phyloP scores from a whole-genome alignment of 768 basidiomycete species.

The Cystofilobasidium ferigula region DNA sequence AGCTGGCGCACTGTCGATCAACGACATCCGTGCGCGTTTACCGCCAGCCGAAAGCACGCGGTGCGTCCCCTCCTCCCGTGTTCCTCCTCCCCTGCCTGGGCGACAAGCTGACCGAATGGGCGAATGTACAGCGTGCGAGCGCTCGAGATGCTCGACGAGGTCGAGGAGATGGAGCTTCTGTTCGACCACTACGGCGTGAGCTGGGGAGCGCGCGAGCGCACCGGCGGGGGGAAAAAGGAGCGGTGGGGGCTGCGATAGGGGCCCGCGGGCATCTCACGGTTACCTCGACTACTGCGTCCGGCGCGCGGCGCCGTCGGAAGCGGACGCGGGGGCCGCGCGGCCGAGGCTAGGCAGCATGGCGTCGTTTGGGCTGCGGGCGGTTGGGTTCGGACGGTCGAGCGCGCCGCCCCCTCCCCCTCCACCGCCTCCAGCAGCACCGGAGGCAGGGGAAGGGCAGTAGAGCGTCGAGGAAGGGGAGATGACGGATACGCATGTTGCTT shows the following conservation, averaged over 20 bases:
- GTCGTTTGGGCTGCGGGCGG: background rate
- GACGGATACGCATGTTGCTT: no score
- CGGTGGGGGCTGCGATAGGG: no score
- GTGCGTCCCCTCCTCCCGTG: constrained; percentile 38
- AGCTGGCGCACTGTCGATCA: constrained; percentile 56
- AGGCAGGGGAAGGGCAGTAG: no score
- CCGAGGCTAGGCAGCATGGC: constrained; percentile 4
- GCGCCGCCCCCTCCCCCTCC: no score
- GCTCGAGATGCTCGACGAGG: constrained; percentile 82
- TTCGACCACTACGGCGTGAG: constrained; percentile 56
- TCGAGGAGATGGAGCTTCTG: constrained; percentile 87
- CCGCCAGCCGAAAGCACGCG: constrained; percentile 46
- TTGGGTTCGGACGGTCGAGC: background rate
- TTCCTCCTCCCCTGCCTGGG: background rate
- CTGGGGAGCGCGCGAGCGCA: constrained; percentile 15
- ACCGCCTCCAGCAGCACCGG: no score
- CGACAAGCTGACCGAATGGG: constrained; percentile 4
- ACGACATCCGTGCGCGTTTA: constrained; percentile 50
- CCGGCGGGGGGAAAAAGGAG: no score
- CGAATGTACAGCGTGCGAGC: background rate
- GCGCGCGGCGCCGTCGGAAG: background rate
- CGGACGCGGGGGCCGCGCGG: background rate
- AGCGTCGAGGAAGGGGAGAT: no score
- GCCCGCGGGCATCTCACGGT: no score
- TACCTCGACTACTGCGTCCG: no score